Evolutionary conservation across 352 stramenopile species (phyloP), one percentile per base, ranked within the genome.

Genomic region (Blastocystis hominis): DNA sequence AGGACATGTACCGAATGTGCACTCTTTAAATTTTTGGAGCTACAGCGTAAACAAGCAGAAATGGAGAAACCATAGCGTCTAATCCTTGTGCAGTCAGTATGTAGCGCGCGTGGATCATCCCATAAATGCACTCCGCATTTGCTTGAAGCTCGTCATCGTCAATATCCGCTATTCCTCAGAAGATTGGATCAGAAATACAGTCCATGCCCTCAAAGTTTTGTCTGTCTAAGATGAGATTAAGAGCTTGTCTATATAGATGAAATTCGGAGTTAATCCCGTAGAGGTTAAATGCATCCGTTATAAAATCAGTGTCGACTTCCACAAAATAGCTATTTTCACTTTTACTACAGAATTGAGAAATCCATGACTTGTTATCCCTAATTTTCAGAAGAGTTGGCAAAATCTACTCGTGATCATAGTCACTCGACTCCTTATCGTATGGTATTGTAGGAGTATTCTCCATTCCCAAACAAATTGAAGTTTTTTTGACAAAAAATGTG

Each of bases 201-300:
- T 59, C 50, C n/a, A 20, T n/a, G 50, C n/a, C 13, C 1, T 20
- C 50, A 20, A n/a, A 59, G 68, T 53, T 15, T 36, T 66, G n/a
- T n/a, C 15, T 68, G 3, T 5, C 50, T 36, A 99, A 91, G 47
- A 99, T 98, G 89, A 99, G 96, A 91, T 99, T 96, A 38, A 99
- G 92, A 47, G 96, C 96, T 90, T 99, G 98, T 88, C 98, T 96
- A 91, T 99, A 99, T 90, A 98, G 98, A 9, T 96, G 96, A 75
- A 99, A 86, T n/a, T 90, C 66, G 47, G 90, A 90, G 44, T 91
- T 86, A 36, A 98, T 93, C 1, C 96, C 96, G 38, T 96, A 98
- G 75, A 99, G 91, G 90, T 99, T 99, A 91, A 99, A 99, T 89
- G 98, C 95, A 92, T 99, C 97, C 90, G 99, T 93, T 89, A 99